These are phyloP conservation scores for Phaeotremella skinneri DNA, from an alignment of 768 basidiomycete species.

Conservation along the genomic window DNA sequence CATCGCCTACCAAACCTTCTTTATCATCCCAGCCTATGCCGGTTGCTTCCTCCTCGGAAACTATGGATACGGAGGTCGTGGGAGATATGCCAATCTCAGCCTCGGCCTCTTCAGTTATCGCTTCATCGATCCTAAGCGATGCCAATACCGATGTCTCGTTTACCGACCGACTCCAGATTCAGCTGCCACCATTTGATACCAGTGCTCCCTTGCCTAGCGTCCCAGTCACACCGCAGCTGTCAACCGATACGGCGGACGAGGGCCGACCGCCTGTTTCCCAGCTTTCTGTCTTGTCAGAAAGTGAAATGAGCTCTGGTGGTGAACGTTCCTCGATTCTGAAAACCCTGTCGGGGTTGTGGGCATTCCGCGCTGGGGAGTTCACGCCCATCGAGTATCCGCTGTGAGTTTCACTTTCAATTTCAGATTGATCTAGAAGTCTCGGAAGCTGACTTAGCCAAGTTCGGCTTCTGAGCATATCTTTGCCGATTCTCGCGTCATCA, in stretches of 20 bases:
- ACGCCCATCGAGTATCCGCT: conserved; percentile 59
- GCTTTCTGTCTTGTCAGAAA: conserved; percentile 51
- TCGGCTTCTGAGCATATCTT: conserved; percentile 75
- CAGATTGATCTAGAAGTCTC: background rate
- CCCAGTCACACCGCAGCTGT: conserved; percentile 47
- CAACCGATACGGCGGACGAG: conserved; percentile 39
- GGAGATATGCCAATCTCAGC: conserved; percentile 26
- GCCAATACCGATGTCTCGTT: conserved; percentile 46
- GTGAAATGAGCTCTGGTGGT: conserved; percentile 55
- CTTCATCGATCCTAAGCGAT: conserved; percentile 38
- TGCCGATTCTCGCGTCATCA: conserved; percentile 88
- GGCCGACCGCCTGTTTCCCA: conserved; percentile 25
- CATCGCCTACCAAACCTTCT: conserved; percentile 23
- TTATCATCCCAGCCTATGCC: conserved; percentile 17
- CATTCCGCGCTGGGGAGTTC: conserved; percentile 57
- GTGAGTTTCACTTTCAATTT: conserved; percentile 52
- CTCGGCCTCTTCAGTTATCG: conserved; percentile 20
- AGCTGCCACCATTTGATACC: conserved; percentile 50
- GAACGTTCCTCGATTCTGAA: conserved; percentile 76
- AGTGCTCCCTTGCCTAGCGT: conserved; percentile 50
- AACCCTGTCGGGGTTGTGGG: conserved; percentile 80
- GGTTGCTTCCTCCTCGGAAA: background rate
- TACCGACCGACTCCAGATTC: conserved; percentile 48
- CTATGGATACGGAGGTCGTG: background rate
- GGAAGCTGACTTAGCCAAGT: conserved; percentile 18